Conservation (phyloP, 225 moss, liverwort and hornwort species). For the Sphagnum contortum region DNA sequence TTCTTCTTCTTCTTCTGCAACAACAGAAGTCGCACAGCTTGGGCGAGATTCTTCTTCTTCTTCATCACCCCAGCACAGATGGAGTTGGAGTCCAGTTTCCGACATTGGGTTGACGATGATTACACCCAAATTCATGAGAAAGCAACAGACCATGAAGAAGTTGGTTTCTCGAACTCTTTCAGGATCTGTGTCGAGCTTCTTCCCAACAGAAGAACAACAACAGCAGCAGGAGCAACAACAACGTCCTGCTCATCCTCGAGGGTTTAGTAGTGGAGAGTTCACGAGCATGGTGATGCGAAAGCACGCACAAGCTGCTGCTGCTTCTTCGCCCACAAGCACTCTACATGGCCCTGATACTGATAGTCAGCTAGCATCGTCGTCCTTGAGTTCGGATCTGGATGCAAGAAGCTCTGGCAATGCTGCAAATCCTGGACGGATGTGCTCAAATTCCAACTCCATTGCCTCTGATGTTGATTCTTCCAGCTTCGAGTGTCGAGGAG, state of each 20-base stretch:
- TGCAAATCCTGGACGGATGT: constrained; percentile 24
- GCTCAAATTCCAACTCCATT: constrained; percentile 39
- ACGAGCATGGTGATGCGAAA: constrained; percentile 6
- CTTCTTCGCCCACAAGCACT: constrained; percentile 47
- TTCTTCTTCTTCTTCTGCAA: not conserved
- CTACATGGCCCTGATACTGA: constrained; percentile 38
- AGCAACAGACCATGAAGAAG: no score
- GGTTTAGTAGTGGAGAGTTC: no score
- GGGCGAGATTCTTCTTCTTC: not conserved
- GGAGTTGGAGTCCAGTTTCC: no score
- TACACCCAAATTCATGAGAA: no score
- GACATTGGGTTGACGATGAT: no score
- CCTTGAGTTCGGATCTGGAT: constrained; percentile 37
- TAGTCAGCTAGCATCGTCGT: constrained; percentile 45
- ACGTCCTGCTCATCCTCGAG: no score
- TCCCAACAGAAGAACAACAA: no score
- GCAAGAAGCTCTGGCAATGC: constrained; percentile 17
- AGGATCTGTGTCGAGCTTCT: no score
- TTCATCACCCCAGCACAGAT: no score
- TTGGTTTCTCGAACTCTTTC: no score
- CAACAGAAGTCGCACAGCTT: not conserved
- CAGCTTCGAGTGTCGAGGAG: constrained; percentile 25
- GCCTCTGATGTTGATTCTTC: constrained; percentile 10
- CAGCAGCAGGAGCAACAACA: no score
- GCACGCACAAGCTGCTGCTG: not conserved